Percentiles rank a stretch among this genome's conserved stretches.
phyloP scores from a whole-genome alignment of 1,284 basidiomycete species.

The Mycosarcoma maydis region DNA sequence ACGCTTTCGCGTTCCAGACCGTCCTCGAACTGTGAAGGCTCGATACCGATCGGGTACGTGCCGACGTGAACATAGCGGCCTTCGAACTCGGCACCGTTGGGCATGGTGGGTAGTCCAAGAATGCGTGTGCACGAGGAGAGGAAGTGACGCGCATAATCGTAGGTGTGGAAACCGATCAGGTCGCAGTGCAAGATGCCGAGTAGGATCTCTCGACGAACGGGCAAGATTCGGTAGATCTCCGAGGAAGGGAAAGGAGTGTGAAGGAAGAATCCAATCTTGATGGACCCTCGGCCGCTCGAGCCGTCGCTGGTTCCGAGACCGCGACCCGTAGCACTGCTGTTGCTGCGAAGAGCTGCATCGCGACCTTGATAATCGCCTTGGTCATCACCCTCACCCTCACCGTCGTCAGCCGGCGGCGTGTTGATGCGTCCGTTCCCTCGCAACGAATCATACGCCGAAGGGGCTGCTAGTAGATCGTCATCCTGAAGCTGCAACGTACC shows the following conservation, averaged over 20 bases:
- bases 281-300: conserved; percentile 53
- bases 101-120: conserved; percentile 93
- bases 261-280: conserved; percentile 90
- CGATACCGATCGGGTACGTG: conserved; percentile 98
- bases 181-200: conserved; percentile 95
- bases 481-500: conserved; percentile 56
- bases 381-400: conserved; percentile 11
- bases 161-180: conserved; percentile 89
- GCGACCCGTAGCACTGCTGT: conserved; percentile 22
- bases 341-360: conserved; percentile 15
- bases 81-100: conserved; percentile 93
- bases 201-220: conserved; percentile 94
- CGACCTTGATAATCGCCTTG: conserved; percentile 19
- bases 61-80: conserved; percentile 95
- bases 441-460: conserved; percentile 17
- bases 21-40: conserved; percentile 88
- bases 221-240: conserved; percentile 91
- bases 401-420: conserved; percentile 21
- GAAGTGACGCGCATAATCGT: conserved; percentile 99
- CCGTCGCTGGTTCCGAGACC: conserved; percentile 58
- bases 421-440: conserved; percentile 3
- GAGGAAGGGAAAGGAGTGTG: conserved; percentile 98
- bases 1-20: conserved; percentile 83
- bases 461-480: conserved; percentile 54
- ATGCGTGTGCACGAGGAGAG: conserved; percentile 97